Evolutionary conservation across 805 yeast genomes (phyloP), one percentile per base, ranked within the genome.

Genomic region (Candida ascalaphidarum): DNA sequence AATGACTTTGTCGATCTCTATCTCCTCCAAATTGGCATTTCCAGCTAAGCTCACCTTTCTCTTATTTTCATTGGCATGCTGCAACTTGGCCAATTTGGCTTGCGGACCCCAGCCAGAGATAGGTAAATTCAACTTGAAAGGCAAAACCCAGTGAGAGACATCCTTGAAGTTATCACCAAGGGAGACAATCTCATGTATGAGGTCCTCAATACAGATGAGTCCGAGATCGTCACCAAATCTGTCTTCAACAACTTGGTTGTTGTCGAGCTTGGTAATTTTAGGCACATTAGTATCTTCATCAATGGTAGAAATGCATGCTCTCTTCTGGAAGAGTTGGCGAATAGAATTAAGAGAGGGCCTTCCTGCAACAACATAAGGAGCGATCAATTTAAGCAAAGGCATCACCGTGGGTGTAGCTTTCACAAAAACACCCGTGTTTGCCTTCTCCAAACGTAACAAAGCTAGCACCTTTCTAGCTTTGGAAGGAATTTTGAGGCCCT

Each of bases 161-260:
- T 55, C 55, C 42, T 75, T 73, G 61, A 82, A 82, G 36, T 68
- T 58, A 15, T 74, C 83, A 12, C 85, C 81, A 41, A 80, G 44
- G 11, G 75, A 51, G 13, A 61, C 64, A 30, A 82, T 65, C 55
- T 81, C 89, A 46, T 77, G 84, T 30, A 82, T 71, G 32, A 82
- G 64, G 55, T 82, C 94, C 59, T 82, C 92, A 12, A 80, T 69
- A 71, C 94, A 82, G 37, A 82, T 74, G 35, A 79, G 60, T 17
- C 89, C 86, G 30, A 63, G 58, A 22, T 51, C 55, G 27, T 53
- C 57, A 7, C 78, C 81, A 36, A 82, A 64, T 44, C 65, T 61
- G 44, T 81, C 86, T 57, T 82, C 94, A 29, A 82, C 77, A 22
- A 76, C 55, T 43, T 74, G 77, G 60, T 82, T 82, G 54, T 78